These are phyloP conservation scores for Suillus placidus DNA, from an alignment of 768 basidiomycete genomes.

Conservation along the genomic window DNA sequence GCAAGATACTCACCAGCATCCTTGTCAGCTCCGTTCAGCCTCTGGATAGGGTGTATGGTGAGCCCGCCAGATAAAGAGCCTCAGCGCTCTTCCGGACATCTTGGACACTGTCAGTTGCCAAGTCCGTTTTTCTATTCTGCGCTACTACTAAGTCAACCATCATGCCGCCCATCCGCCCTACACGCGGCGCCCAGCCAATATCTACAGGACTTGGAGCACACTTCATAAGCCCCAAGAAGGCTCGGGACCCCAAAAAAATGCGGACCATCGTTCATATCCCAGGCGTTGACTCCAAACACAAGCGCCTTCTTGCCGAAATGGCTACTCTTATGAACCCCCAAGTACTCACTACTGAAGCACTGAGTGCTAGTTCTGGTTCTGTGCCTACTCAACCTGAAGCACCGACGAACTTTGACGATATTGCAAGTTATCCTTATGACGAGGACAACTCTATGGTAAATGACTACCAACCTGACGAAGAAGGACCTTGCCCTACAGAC, in stretches of 20 bases:
- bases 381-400: not conserved
- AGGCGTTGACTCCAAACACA: not conserved
- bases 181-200: not conserved
- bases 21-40: not conserved
- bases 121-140: not conserved
- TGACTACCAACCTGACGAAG: not conserved
- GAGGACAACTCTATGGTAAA: not conserved
- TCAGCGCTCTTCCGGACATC: not conserved
- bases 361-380: not conserved
- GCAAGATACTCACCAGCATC: not conserved
- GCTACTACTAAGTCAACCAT: not conserved
- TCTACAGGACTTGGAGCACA: constrained; percentile 19
- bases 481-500: not conserved
- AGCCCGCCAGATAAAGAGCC: not conserved
- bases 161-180: not conserved
- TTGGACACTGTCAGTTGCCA: not conserved
- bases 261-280: constrained; percentile 7
- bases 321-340: not conserved
- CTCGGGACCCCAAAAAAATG: constrained; percentile 13
- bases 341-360: not conserved
- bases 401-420: not conserved
- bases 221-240: constrained; percentile 23
- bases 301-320: not conserved
- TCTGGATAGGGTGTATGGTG: not conserved
- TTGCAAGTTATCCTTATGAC: not conserved